These are phyloP conservation scores for Hericium alpestre DNA, from an alignment of 768 basidiomycete genomes.

Conservation along the genomic window DNA sequence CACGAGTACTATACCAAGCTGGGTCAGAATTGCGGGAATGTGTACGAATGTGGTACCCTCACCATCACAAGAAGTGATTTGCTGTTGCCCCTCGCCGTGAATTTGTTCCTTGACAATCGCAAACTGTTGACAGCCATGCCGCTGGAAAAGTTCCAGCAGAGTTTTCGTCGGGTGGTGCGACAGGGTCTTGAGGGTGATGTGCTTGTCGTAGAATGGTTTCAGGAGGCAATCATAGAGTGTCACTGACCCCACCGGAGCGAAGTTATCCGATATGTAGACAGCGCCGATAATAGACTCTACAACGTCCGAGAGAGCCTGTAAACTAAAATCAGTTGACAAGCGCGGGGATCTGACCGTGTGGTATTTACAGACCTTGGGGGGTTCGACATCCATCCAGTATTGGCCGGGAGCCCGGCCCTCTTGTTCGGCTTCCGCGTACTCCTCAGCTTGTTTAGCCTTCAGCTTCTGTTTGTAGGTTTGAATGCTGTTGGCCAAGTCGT, in stretches of 20 bases:
- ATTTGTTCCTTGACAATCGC: constrained; percentile 27
- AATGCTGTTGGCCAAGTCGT: constrained; percentile 39
- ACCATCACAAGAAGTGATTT: constrained; percentile 43
- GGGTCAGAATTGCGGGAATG: neutral
- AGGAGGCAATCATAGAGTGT: constrained; percentile 57
- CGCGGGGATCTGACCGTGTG: neutral
- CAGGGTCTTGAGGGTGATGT: constrained; percentile 62
- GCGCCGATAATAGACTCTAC: constrained; percentile 76
- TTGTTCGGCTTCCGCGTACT: constrained; percentile 32
- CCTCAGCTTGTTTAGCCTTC: constrained; percentile 33
- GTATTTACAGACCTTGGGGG: constrained; percentile 55
- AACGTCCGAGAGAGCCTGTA: constrained; percentile 65
- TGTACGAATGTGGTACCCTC: constrained; percentile 11
- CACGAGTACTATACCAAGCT: constrained; percentile 43
- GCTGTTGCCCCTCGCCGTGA: constrained; percentile 32
- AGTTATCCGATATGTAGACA: constrained; percentile 66
- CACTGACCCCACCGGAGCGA: constrained; percentile 49
- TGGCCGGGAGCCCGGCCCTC: constrained; percentile 51
- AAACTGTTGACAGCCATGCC: constrained; percentile 60
- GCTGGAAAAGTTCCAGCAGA: constrained; percentile 63
- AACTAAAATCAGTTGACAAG: neutral
- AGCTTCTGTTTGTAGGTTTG: constrained; percentile 42
- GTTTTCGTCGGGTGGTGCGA: constrained; percentile 70
- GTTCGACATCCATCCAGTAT: constrained; percentile 68
- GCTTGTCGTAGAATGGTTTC: constrained; percentile 69